A percentile compares a stretch with the other conserved stretches of the same genome.
Conservation (phyloP, 805 yeast species). For the Vanderwaltozyma polyspora region DNA sequence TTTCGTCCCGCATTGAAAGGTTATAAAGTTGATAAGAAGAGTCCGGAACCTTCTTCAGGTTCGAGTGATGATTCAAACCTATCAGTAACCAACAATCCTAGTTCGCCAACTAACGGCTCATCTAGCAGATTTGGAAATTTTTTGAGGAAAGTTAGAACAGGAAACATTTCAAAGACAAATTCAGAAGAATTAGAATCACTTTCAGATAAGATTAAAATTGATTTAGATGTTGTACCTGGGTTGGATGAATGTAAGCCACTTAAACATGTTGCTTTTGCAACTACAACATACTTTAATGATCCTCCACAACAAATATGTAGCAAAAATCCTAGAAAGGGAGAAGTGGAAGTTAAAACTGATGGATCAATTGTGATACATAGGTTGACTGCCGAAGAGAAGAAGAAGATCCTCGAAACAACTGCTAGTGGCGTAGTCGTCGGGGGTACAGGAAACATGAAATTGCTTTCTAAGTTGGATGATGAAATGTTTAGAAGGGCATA, state of each 20-base stretch:
- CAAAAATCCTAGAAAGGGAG: slow-evolving; percentile 68
- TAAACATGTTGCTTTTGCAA: slow-evolving; percentile 65
- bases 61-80: neutral
- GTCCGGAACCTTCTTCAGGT: neutral
- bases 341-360: slow-evolving; percentile 49
- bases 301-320: slow-evolving; percentile 90
- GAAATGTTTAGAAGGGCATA: slow-evolving; percentile 7
- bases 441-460: slow-evolving; percentile 51
- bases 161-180: neutral
- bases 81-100: neutral
- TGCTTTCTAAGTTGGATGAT: slow-evolving; percentile 2
- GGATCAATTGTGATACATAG: slow-evolving; percentile 48
- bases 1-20: slow-evolving; percentile 40
- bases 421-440: slow-evolving; percentile 72
- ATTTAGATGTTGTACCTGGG: slow-evolving; percentile 27
- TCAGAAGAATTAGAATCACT: neutral
- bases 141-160: slow-evolving; percentile 21
- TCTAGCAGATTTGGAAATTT: slow-evolving; percentile 26
- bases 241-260: slow-evolving; percentile 32
- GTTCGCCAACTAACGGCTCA: slow-evolving; percentile 5
- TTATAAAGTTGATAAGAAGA: too few species aligned
- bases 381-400: slow-evolving; percentile 43
- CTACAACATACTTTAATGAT: slow-evolving; percentile 64
- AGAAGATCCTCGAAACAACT: slow-evolving; percentile 31
- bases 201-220: neutral